These are phyloP conservation scores for barrel medic (Medicago truncatula) DNA, from an alignment of 306 rosid species.

Conservation along the genomic window DNA sequence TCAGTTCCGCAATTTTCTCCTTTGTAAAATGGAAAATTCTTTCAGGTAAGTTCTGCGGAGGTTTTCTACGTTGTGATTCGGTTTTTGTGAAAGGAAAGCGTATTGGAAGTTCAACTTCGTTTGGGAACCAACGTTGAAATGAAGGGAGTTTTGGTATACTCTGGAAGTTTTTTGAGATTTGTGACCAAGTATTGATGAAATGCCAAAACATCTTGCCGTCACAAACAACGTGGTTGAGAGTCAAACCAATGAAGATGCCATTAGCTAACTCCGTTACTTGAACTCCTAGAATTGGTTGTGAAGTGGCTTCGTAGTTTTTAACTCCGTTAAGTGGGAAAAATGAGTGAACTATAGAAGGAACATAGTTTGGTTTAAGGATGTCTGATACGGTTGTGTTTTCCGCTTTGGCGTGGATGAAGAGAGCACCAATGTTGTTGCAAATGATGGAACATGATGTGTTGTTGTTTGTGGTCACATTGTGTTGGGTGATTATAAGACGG, in stretches of 20 bases:
- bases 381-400: not conserved
- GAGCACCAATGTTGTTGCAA: not conserved
- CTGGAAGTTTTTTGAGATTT: slow-evolving; percentile 30
- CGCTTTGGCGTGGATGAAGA: not conserved
- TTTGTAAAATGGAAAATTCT: slow-evolving; percentile 35
- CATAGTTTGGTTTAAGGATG: not conserved
- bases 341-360: not conserved
- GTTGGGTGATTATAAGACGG: not conserved
- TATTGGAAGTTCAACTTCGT: too few species aligned
- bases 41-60: not conserved
- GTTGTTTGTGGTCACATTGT: not conserved
- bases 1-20: slow-evolving; percentile 42
- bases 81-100: too few species aligned
- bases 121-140: too few species aligned
- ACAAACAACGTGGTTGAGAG: slow-evolving; percentile 10
- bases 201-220: slow-evolving; percentile 52
- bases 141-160: too few species aligned
- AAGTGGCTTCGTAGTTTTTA: not conserved
- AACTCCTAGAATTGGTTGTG: not conserved
- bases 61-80: not conserved
- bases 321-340: not conserved
- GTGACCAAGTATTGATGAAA: slow-evolving; percentile 1
- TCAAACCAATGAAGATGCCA: not conserved
- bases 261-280: not conserved
- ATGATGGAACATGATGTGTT: not conserved